Percentiles rank a stretch among this genome's conserved stretches.
Evolutionary conservation across 164 flowering plant genomes (phyloP).

Genomic region (Houttuynia cordata): DNA sequence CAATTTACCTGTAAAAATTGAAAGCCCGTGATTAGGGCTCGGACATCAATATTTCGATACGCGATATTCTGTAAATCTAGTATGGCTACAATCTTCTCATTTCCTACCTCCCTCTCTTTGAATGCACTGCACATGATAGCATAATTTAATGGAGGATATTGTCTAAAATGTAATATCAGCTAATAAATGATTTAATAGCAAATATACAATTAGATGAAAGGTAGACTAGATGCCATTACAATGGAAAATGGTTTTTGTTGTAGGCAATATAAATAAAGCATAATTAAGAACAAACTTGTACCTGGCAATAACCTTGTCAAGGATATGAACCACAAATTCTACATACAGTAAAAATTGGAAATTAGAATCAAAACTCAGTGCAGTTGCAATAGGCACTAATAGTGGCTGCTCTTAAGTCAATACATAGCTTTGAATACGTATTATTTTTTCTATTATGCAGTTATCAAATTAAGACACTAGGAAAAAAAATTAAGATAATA

Average conservation of each 20-base stretch:
- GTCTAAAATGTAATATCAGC: too few relatives aligned
- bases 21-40: conserved; percentile 72
- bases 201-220: too few relatives aligned
- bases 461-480: too few relatives aligned
- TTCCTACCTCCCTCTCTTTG: conserved; percentile 55
- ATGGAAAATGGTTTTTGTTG: too few relatives aligned
- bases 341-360: conserved; percentile 10
- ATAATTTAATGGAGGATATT: not conserved
- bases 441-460: too few relatives aligned
- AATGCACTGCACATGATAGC: conserved; percentile 32
- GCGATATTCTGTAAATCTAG: conserved; percentile 53
- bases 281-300: conserved; percentile 7
- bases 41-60: conserved; percentile 61
- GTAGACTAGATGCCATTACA: too few relatives aligned
- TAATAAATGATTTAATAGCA: too few relatives aligned
- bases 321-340: conserved; percentile 71
- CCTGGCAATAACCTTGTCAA: conserved; percentile 92
- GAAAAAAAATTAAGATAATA: too few relatives aligned
- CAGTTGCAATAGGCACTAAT: not conserved
- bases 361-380: not conserved
- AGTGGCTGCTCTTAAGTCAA: not conserved
- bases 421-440: too few relatives aligned
- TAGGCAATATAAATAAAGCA: not conserved
- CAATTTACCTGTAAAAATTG: conserved; percentile 67
- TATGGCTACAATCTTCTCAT: conserved; percentile 60